Base-by-base conservation (phyloP, 495 filamentous ascomycete genomes). In the Filosporella fistucella region DNA sequence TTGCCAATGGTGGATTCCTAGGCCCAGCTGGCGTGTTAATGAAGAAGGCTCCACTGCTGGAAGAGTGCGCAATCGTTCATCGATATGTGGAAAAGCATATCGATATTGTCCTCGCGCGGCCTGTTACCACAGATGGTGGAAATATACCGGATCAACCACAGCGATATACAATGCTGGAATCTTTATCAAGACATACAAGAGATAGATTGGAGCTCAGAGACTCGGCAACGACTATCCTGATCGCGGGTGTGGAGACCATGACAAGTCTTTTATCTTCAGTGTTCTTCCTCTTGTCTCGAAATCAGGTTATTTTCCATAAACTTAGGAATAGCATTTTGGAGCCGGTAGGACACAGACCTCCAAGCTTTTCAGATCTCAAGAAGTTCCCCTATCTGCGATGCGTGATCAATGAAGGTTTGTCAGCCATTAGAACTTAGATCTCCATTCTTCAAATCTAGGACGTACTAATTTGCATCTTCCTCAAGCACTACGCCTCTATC, bases 231-330 rank as follows among this genome's bases (percentile, higher is more conserved):
- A 71, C 68, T 41, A 63, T 79, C 29, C 62, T 78, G 12, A 60
- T 80, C 13, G 75, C 75, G 2, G 71, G 68, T 4, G 61, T 70
- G 28, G 82, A 85, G 46, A 84, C 81, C 5, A 84, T 80, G 34
- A 57, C 75, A 57, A 40, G 68, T 59, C 46, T 81, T 62, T 56
- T 80, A 20, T 68, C 67, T 30, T 63, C 61, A 50, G 39, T 63
- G 21, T 70, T 67, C 44, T 68, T 58, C 47, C 48, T 58, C 37
- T 40, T 72, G 21, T 63, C 78, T 0, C 71, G 74, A 1, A 62
- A 73, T 39, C 75, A 72, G 1, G 48, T 58, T 1, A 68, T 73
- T 12, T 80, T 64, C 55, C 44, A 56, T 1, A 63, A 65, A 28
- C 62, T 81, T 16, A 65, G 69, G 14, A 50, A 47, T 36, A 68